These are phyloP conservation scores for Penicillium palitans DNA, from an alignment of 2,329 filamentous ascomycete species.

Conservation along the genomic window DNA sequence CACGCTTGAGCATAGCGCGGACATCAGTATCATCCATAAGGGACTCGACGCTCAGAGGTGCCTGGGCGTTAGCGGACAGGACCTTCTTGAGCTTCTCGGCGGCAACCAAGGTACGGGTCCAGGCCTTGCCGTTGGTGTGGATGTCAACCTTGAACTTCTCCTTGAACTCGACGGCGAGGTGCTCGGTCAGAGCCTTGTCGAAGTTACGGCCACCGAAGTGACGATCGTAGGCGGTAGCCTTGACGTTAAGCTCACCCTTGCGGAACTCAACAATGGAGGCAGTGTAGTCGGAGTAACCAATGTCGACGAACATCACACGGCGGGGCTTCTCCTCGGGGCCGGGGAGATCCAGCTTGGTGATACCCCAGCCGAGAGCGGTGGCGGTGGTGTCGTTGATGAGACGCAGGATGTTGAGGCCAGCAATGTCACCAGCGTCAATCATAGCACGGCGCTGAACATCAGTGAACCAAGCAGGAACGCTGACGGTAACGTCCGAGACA, in stretches of 20 bases:
- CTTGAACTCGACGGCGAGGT: slow-evolving; percentile 94
- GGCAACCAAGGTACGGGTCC: slow-evolving; percentile 79
- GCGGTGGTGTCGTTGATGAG: slow-evolving; percentile 98
- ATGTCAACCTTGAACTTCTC: slow-evolving; percentile 98
- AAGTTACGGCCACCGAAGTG: slow-evolving; percentile 98
- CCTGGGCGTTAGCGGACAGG: slow-evolving; percentile 88
- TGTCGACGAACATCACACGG: slow-evolving; percentile 87
- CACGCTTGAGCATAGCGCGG: slow-evolving; percentile 80
- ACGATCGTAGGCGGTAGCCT: slow-evolving; percentile 87
- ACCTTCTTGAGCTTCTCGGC: slow-evolving; percentile 99
- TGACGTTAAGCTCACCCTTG: slow-evolving; percentile 94
- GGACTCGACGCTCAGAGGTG: slow-evolving; percentile 94
- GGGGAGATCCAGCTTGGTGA: slow-evolving; percentile 95
- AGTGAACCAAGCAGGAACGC: slow-evolving; percentile 95
- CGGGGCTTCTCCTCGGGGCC: slow-evolving; percentile 85
- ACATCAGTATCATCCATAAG: slow-evolving; percentile 98
- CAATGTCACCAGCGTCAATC: slow-evolving; percentile 89
- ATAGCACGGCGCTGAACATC: slow-evolving; percentile 87
- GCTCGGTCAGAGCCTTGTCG: slow-evolving; percentile 90
- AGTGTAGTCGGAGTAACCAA: slow-evolving; percentile 96
- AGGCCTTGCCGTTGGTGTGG: slow-evolving; percentile 82
- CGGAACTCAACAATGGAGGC: slow-evolving; percentile 92
- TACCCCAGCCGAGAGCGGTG: slow-evolving; percentile 92
- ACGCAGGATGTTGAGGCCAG: slow-evolving; percentile 86
- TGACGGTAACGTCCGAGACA: slow-evolving; percentile 90